Evolutionary conservation across 768 basidiomycete species (phyloP).

Genomic region (Suillus ampliporus): DNA sequence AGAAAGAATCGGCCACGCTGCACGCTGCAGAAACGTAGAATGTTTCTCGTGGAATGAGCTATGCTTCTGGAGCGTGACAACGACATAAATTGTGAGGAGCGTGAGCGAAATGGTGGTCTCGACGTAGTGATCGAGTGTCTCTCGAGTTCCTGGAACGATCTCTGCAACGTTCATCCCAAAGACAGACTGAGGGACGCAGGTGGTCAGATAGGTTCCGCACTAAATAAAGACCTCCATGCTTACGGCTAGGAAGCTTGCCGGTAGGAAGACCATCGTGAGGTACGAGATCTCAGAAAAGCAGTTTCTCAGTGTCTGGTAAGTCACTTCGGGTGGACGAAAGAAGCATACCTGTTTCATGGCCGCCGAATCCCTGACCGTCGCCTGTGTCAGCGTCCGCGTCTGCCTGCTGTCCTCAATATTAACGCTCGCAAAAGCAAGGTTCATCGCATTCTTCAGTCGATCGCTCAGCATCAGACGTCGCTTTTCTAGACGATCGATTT

Average conservation of each 20-base stretch:
- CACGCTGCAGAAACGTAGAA: conserved; percentile 25
- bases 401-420: conserved; percentile 60
- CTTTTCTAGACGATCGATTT: conserved; percentile 53
- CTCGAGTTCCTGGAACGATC: conserved; percentile 39
- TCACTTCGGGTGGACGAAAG: conserved; percentile 30
- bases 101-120: conserved; percentile 53
- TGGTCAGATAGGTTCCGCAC: not conserved
- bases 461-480: conserved; percentile 35
- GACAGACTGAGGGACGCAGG: conserved; percentile 40
- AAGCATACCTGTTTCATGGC: conserved; percentile 41
- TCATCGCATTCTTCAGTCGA: conserved; percentile 40
- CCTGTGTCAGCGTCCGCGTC: conserved; percentile 56
- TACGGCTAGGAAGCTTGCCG: conserved; percentile 51
- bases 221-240: conserved; percentile 2
- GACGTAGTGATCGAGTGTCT: conserved; percentile 46
- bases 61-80: conserved; percentile 54
- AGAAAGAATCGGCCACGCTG: conserved; percentile 27
- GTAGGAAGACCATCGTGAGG: conserved; percentile 66
- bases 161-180: conserved; percentile 64
- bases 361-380: conserved; percentile 48
- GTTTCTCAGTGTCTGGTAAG: not conserved
- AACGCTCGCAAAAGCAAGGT: conserved; percentile 57
- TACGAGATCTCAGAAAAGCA: conserved; percentile 42
- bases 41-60: conserved; percentile 26
- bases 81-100: conserved; percentile 55